Evolutionary conservation across 2,329 filamentous ascomycete genomes (phyloP).

Genomic region (Fusarium lyarnte): DNA sequence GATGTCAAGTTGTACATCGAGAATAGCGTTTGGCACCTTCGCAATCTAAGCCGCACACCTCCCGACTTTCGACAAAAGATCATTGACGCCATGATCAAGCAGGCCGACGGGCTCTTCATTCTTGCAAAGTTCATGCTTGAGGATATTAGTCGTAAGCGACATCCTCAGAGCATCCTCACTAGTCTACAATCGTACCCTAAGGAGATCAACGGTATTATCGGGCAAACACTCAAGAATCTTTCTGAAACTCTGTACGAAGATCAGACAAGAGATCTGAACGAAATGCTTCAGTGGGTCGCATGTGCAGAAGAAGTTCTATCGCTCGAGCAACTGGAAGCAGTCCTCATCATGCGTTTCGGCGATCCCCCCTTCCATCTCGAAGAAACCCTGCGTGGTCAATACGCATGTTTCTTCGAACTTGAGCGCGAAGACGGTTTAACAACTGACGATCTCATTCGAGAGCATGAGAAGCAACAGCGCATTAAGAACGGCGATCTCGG

Average conservation of each 20-base stretch:
- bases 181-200: constrained; percentile 57
- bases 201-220: constrained; percentile 55
- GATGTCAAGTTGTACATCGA: constrained; percentile 57
- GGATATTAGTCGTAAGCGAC: constrained; percentile 57
- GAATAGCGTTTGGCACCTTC: constrained; percentile 52
- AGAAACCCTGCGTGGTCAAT: constrained; percentile 56
- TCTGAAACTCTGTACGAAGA: constrained; percentile 51
- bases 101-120: constrained; percentile 59
- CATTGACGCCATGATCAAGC: constrained; percentile 51
- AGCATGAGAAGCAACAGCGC: constrained; percentile 48
- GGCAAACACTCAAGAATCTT: constrained; percentile 54
- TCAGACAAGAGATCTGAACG: constrained; percentile 56
- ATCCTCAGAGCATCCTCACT: constrained; percentile 56
- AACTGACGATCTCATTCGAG: constrained; percentile 53
- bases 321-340: constrained; percentile 56
- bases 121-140: constrained; percentile 61
- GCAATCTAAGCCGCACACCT: constrained; percentile 48
- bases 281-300: constrained; percentile 57
- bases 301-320: constrained; percentile 56
- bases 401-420: constrained; percentile 58
- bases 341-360: constrained; percentile 54
- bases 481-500: constrained; percentile 22
- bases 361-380: constrained; percentile 54
- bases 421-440: constrained; percentile 56
- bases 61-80: constrained; percentile 51